A percentile compares a stretch with the other conserved stretches of the same genome.
phyloP scores from a whole-genome alignment of 2,329 filamentous ascomycete species.

The Talaromyces pinophilus region DNA sequence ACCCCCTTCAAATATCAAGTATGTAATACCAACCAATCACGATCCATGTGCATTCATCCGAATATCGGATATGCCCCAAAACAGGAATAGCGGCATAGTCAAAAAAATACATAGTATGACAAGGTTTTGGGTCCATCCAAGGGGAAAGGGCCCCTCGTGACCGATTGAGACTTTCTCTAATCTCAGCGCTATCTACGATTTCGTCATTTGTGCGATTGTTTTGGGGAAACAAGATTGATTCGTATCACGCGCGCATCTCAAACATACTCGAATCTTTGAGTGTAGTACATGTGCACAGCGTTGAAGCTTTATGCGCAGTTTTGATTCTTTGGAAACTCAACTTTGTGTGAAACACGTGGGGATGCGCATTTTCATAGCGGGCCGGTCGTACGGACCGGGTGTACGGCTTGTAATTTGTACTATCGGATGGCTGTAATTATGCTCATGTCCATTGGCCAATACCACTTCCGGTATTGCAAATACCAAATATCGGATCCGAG shows the following conservation, averaged over 20 bases:
- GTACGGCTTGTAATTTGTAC: conserved; percentile 5
- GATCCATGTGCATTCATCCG: background rate
- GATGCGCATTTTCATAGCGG: background rate
- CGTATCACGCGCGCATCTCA: background rate
- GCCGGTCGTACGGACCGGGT: too few species aligned
- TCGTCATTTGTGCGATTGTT: background rate
- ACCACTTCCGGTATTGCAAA: conserved; percentile 9
- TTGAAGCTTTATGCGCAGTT: background rate
- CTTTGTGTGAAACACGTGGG: background rate
- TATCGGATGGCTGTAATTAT: background rate
- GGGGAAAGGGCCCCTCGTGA: conserved; percentile 4
- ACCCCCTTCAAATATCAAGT: background rate
- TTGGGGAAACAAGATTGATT: too few species aligned
- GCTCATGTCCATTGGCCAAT: background rate
- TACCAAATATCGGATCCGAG: background rate
- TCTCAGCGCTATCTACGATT: background rate
- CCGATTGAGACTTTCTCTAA: background rate
- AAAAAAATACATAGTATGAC: background rate
- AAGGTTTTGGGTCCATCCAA: conserved; percentile 1
- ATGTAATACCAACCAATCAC: background rate
- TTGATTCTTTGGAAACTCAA: background rate
- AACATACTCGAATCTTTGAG: background rate
- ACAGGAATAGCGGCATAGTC: conserved; percentile 1
- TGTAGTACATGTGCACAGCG: background rate
- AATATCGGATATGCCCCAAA: background rate